Conservation (phyloP, 2,329 filamentous ascomycete genomes). For the Botrytis sinoallii region DNA sequence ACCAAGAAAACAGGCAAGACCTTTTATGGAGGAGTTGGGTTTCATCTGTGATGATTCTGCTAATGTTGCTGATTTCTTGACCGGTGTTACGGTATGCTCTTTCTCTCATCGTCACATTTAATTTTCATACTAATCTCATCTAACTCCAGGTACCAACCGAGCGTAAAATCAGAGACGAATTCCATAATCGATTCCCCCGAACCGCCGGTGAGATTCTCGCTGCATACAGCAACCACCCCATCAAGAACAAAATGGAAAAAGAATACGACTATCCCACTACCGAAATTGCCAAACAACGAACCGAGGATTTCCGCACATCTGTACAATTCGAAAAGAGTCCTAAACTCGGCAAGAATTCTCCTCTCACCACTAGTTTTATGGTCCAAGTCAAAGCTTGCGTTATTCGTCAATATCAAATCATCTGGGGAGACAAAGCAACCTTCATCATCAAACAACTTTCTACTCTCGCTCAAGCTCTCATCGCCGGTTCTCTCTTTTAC, state of each 20-base stretch:
- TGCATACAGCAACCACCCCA: constrained; percentile 51
- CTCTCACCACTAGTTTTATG: constrained; percentile 53
- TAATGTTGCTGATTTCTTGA: constrained; percentile 64
- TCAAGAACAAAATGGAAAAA: constrained; percentile 48
- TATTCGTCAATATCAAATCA: constrained; percentile 60
- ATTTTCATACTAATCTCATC: neutral
- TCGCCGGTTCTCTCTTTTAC: constrained; percentile 67
- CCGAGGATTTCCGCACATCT: constrained; percentile 51
- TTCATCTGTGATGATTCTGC: constrained; percentile 61
- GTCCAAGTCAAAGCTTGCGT: constrained; percentile 56
- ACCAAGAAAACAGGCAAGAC: constrained; percentile 53
- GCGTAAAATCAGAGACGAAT: constrained; percentile 52
- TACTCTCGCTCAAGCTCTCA: constrained; percentile 57
- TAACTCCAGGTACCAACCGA: constrained; percentile 49
- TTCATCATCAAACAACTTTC: constrained; percentile 61
- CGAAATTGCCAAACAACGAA: constrained; percentile 44
- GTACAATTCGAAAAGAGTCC: constrained; percentile 55
- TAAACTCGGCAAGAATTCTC: constrained; percentile 50
- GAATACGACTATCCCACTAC: constrained; percentile 58
- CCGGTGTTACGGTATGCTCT: constrained; percentile 44
- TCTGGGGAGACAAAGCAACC: constrained; percentile 62
- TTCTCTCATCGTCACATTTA: neutral
- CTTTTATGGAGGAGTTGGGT: constrained; percentile 63
- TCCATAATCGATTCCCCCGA: constrained; percentile 45
- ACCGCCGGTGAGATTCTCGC: constrained; percentile 45